Base-by-base conservation (phyloP, 1,139 yeast genomes). In the Williopsis jadinii region DNA sequence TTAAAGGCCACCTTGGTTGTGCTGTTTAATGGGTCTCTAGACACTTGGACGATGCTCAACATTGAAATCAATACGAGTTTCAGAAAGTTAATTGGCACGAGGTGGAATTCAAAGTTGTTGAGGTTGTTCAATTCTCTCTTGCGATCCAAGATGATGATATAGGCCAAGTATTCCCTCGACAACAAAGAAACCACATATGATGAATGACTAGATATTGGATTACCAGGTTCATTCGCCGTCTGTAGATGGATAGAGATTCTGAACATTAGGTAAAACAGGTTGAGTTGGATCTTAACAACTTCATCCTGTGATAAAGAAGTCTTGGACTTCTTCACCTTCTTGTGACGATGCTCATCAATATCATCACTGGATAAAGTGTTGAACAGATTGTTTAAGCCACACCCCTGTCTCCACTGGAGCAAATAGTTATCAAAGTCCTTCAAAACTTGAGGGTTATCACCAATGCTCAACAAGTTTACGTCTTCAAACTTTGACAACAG, bases 91-190 rank as follows among this genome's bases (percentile, higher is more conserved):
- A 55, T 31, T 12, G 59, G 58, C 11, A 52, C 49, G 29, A 53
- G 35, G 37, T 52, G 55, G 32, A 53, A 52, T 32, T 53, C 55
- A 44, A 53, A 53, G 35, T 49, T 53, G 37, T 53, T 53, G 39
- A 52, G 36, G 24, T 47, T 48, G 30, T 50, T 53, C 19, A 51
- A 32, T 37, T 55, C 59, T 36, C 52, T 47, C 9, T 45, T 38
- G 10, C 48, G 40, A 39, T 55, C 48, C 33, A 53, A 40, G 15
- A 52, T 34, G 12, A 49, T 43, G 38, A 43, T 37, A 28, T 43
- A 46, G 3, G 49, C 47, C 43, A 46, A 36, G 28, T 34, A 46
- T 26, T 46, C 49, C 30, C 47, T 40, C n/a, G 47, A 38, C 15
- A 43, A 32, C 2, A 45, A 43, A 5, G 48, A 41, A 10, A 47